Conservation (phyloP, 495 filamentous ascomycete species). For the Aspergillus haitiensis region DNA sequence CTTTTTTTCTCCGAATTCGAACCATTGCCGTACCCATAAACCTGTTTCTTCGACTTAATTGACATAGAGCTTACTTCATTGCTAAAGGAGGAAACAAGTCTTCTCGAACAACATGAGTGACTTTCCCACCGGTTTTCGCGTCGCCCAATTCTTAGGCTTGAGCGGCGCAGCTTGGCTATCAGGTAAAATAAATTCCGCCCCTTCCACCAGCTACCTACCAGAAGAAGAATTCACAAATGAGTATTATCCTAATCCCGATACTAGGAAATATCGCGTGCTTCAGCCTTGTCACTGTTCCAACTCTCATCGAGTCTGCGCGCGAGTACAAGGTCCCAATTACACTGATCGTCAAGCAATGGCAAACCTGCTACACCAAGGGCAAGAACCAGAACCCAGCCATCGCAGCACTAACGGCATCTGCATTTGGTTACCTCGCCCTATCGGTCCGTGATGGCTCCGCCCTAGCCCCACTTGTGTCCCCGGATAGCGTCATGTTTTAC, state of each 20-base stretch:
- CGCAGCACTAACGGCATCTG: slow-evolving; percentile 29
- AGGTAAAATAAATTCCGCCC: slow-evolving; percentile 24
- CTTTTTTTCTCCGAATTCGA: too few relatives aligned
- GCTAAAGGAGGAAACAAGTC: not conserved
- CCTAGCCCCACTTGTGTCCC: slow-evolving; percentile 28
- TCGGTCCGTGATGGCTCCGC: slow-evolving; percentile 26
- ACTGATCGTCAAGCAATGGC: slow-evolving; percentile 32
- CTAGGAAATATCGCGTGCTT: slow-evolving; percentile 41
- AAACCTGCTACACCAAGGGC: slow-evolving; percentile 34
- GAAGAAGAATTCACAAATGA: not conserved
- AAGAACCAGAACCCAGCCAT: slow-evolving; percentile 38
- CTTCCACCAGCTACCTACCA: not conserved
- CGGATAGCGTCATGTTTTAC: slow-evolving; percentile 26
- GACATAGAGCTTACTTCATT: not conserved
- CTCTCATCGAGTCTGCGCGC: slow-evolving; percentile 30
- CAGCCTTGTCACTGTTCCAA: slow-evolving; percentile 35
- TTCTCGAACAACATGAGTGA: slow-evolving; percentile 20
- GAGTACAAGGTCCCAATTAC: slow-evolving; percentile 32
- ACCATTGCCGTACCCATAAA: too few relatives aligned
- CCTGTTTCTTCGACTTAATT: too few relatives aligned
- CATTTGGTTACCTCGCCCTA: slow-evolving; percentile 45
- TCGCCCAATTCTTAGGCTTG: slow-evolving; percentile 37
- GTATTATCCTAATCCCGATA: not conserved
- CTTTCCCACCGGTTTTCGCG: slow-evolving; percentile 25
- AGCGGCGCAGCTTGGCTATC: slow-evolving; percentile 36